Evolutionary conservation across 257 asterid genomes (phyloP).

Genomic region (Nicotiana tomentosiformis): DNA sequence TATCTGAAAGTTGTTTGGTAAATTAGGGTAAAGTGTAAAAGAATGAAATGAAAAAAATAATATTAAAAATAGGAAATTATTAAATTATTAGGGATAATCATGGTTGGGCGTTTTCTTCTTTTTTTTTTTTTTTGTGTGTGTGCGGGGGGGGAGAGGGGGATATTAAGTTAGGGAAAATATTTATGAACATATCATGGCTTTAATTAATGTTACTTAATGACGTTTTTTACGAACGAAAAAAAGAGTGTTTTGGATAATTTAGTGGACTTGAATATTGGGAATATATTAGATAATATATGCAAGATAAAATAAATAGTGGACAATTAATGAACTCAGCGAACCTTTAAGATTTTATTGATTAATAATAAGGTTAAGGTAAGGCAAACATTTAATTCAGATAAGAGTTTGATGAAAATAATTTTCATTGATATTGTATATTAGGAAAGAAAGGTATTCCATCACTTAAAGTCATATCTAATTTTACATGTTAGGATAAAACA

Average conservation of each 20-base stretch:
- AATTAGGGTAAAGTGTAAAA: conserved; percentile 38
- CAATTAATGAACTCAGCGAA: not conserved
- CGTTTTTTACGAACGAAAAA: no score
- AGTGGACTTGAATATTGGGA: not conserved
- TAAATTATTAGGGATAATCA: not conserved
- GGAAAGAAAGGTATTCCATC: not conserved
- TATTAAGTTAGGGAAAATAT: not conserved
- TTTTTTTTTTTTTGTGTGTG: no score
- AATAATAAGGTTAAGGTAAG: not conserved
- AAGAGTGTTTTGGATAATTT: not conserved
- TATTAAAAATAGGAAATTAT: no score
- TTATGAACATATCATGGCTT: not conserved
- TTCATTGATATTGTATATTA: no score
- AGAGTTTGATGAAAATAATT: not conserved
- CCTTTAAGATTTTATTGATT: not conserved
- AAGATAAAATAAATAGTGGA: no score
- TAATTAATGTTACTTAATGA: not conserved
- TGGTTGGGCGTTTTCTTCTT: not conserved
- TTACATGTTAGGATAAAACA: not conserved
- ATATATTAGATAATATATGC: no score
- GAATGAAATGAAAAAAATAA: conserved; percentile 13
- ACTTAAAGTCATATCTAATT: not conserved
- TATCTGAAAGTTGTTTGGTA: conserved; percentile 12
- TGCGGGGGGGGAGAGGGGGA: no score
- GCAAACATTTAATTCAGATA: not conserved